Base-by-base conservation (phyloP, 2,329 filamentous ascomycete species). In the Penicillium verrucosum region DNA sequence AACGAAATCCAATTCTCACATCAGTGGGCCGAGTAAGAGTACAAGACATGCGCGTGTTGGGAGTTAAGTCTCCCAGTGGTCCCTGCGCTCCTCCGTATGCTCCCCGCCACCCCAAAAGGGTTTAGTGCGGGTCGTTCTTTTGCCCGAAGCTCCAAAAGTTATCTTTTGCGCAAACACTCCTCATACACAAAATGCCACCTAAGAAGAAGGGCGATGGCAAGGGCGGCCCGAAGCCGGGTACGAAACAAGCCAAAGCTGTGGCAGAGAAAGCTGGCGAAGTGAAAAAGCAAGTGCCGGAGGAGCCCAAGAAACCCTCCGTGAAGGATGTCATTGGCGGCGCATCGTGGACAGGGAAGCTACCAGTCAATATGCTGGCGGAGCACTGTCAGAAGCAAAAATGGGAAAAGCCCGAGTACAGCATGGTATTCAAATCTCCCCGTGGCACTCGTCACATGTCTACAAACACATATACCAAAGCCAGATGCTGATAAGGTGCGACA, bases 331-430 rank as follows among this genome's bases (percentile, higher is more conserved):
- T 99, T 69, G 94, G 92, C 41, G 94, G 94, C 47, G 86, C 91
- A 57, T 97, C 92, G 65, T 99, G 94, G 94, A 99, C 94, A 0
- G 94, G 94, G 40, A 99, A 99, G 73, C 79, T 99, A 32, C 94
- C 94, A 1, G 89, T 97, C 62, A 97, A 96, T 71, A 82, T 97
- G 67, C 84, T 97, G 61, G 90, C 89, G 36, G 94, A 97, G 79
- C 90, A 96, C 76, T 97, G 92, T 68, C 92, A 96, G 77, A 95
- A 93, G 74, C 90, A 96, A 73, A 91, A 90, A 71, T 99, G 94
- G 94, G 89, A 91, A 63, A 93, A 88, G 71, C 93, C 93, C 2
- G 92, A 96, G 61, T 99, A 96, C 74, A 89, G 88, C 62, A 90
- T 91, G 78, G 85, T 88, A 77, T 44, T 48, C 32, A 41, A 36